A percentile compares a stretch with the other conserved stretches of the same genome.
Evolutionary conservation across 2,329 filamentous ascomycete genomes (phyloP).

Genomic region (Ophiostoma fasciatum): DNA sequence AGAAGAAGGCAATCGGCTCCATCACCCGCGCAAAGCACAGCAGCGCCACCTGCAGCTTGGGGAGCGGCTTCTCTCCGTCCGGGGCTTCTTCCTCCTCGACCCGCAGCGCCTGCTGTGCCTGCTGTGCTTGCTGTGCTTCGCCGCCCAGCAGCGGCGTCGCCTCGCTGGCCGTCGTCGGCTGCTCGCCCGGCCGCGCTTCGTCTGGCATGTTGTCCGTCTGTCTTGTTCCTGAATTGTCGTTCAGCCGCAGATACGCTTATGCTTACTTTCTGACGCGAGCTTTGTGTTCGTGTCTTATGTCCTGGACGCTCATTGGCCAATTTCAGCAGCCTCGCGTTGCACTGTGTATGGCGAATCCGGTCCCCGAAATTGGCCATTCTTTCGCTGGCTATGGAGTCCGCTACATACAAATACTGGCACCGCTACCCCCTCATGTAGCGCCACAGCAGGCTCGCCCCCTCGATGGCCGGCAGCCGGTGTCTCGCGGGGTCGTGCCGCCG

Average conservation of each 20-base stretch:
- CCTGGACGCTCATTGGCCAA: too few relatives aligned
- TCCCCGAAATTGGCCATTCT: too few relatives aligned
- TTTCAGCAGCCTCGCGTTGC: too few relatives aligned
- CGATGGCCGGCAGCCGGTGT: constrained; percentile 9
- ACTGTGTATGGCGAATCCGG: too few relatives aligned
- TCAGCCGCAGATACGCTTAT: too few relatives aligned
- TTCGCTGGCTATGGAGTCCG: too few relatives aligned
- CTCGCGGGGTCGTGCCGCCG: constrained; percentile 3
- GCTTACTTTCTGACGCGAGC: too few relatives aligned
- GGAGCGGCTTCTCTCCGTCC: constrained; percentile 32
- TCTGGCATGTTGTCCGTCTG: background rate
- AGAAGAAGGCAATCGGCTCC: constrained; percentile 72
- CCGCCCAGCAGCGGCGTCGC: constrained; percentile 15
- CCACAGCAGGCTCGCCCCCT: constrained; percentile 12
- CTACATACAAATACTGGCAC: too few relatives aligned
- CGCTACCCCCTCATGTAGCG: constrained; percentile 7
- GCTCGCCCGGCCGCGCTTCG: background rate
- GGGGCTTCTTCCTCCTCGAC: constrained; percentile 11
- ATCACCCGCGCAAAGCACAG: constrained; percentile 60
- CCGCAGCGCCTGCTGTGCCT: background rate
- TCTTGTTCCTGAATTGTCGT: too few relatives aligned
- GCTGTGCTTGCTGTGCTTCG: background rate
- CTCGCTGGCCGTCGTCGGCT: constrained; percentile 1
- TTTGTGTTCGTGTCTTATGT: too few relatives aligned
- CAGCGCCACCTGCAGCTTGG: constrained; percentile 50